Evolutionary conservation across 768 basidiomycete genomes (phyloP), one percentile per base, ranked within the genome.

Genomic region (Mycena metata): DNA sequence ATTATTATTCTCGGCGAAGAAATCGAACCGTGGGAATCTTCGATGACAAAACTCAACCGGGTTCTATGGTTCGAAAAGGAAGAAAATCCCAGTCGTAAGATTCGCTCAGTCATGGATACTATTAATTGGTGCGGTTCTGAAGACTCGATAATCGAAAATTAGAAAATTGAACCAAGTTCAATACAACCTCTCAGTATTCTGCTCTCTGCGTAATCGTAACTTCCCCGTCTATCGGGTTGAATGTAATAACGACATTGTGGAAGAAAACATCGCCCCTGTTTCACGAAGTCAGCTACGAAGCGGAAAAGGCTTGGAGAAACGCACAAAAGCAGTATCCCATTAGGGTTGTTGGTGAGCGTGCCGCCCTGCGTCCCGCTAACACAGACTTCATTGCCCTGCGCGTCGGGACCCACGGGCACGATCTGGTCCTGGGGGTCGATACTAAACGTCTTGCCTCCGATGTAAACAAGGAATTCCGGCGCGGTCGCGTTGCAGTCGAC

Each of bases 221-320:
- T 11, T 60, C 46, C 35, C 30, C 30, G 6, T 47, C 59, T 36
- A 60, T 39, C 19, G 59, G 59, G 59, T 75, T 67, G 64, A 75
- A 73, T 35, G 70, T 73, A 24, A 61, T 15, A 24, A 75, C 74
- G 30, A 75, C 72, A 42, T 75, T 75, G 68, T 69, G 72, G 19
- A 75, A 52, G 66, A 75, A 75, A 17, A 62, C 61, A 59, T 73
- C 72, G 12, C 74, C 74, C n/a, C 73, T 74, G 59, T 15, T 24
- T 16, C 24, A 16, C 51, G 42, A 8, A 24, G 39, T 15, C n/a
- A 45, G 41, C 19, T 41, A 19, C 43, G 36, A 39, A 33, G 35
- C 16, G 42, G 33, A 23, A 23, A 13, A n/a, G n/a, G 30, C 30
- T 30, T 30, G 30, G 30, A 56, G 16, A 59, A 26, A 67, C 73